Evolutionary conservation across 73 alveolate species (phyloP).

Genomic region (Uronychia binucleata): DNA sequence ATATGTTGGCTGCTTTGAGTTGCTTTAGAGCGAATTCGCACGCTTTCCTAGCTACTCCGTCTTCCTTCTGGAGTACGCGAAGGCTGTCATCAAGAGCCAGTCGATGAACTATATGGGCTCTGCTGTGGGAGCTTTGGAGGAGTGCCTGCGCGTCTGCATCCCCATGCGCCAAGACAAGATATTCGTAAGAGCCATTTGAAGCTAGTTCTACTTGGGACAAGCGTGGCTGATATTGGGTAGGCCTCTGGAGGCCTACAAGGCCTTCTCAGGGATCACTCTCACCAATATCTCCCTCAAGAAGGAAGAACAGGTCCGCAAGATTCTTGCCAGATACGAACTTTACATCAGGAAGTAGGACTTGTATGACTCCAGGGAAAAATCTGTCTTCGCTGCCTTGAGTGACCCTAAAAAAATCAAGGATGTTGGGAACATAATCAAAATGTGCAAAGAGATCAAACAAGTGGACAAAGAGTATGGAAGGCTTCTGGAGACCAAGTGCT

Average conservation of each 20-base stretch:
- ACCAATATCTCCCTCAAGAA: background rate
- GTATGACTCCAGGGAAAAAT: background rate
- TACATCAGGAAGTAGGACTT: background rate
- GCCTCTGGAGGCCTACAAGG: background rate
- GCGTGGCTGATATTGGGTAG: background rate
- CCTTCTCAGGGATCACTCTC: background rate
- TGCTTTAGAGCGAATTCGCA: conserved; percentile 11
- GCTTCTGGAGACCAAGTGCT: background rate
- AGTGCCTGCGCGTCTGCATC: conserved; percentile 13
- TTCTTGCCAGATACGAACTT: background rate
- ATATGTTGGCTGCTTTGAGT: conserved; percentile 9
- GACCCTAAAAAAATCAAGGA: background rate
- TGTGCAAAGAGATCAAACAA: background rate
- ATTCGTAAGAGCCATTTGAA: background rate
- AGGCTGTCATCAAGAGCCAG: background rate
- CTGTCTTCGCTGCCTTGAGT: background rate
- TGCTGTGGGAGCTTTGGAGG: conserved; percentile 39
- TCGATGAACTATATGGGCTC: conserved; percentile 5
- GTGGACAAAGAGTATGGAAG: background rate
- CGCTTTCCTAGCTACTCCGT: conserved; percentile 14
- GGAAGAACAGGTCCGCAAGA: background rate
- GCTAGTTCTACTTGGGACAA: background rate
- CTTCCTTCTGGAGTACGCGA: conserved; percentile 12
- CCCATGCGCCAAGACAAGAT: conserved; percentile 1
- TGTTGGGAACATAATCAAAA: background rate